A percentile compares a stretch with the other conserved stretches of the same genome.
Evolutionary conservation across 306 rosid species (phyloP).

Genomic region (Fagus sylvatica): DNA sequence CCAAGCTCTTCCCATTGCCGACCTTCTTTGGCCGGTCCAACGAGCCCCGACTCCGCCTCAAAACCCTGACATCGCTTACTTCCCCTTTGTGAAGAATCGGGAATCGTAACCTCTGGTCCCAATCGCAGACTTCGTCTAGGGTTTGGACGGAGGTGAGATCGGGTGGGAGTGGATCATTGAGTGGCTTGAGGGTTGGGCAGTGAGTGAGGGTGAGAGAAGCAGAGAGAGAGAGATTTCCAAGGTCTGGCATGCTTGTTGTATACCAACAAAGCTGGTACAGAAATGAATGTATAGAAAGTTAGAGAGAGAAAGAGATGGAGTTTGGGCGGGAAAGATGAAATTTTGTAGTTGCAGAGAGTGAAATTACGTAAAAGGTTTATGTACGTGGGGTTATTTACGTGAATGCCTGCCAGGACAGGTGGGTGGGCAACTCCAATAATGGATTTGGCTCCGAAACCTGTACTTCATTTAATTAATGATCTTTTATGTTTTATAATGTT

Average conservation of each 20-base stretch:
- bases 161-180: slow-evolving; percentile 32
- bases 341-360: slow-evolving; percentile 21
- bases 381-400: neutral
- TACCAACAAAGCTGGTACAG: slow-evolving; percentile 27
- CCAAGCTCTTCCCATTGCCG: slow-evolving; percentile 35
- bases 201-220: slow-evolving; percentile 37
- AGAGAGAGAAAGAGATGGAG: neutral
- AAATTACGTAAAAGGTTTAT: neutral
- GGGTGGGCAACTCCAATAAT: neutral
- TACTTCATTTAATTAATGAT: neutral
- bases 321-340: slow-evolving; percentile 36
- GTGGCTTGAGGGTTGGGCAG: slow-evolving; percentile 36
- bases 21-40: slow-evolving; percentile 42
- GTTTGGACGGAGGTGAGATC: slow-evolving; percentile 37
- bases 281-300: neutral
- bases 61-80: slow-evolving; percentile 28
- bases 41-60: slow-evolving; percentile 42
- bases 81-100: slow-evolving; percentile 15
- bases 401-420: neutral
- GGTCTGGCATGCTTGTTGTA: slow-evolving; percentile 59
- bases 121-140: slow-evolving; percentile 22
- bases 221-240: slow-evolving; percentile 57
- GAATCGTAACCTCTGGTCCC: slow-evolving; percentile 17
- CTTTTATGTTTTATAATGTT: no score
- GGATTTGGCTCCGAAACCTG: neutral